phyloP scores from a whole-genome alignment of 129 eudicot genomes.

The Tanacetum coccineum region DNA sequence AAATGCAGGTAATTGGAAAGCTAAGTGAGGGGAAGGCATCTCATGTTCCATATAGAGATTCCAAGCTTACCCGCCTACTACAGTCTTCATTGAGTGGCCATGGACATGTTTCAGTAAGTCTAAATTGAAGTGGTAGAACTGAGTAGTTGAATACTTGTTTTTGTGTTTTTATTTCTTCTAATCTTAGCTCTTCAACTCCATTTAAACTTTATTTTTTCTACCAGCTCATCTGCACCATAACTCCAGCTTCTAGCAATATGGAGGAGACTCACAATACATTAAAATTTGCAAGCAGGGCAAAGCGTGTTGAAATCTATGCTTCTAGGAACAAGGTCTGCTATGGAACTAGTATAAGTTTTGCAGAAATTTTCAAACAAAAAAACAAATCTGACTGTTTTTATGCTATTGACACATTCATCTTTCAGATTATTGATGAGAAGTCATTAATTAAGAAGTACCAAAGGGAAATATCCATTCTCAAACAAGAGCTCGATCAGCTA shows the following conservation, averaged over 20 bases:
- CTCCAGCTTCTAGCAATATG: conserved; percentile 11
- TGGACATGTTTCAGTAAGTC: conserved; percentile 94
- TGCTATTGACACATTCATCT: conserved; percentile 21
- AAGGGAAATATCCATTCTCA: conserved; percentile 83
- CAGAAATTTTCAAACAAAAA: conserved; percentile 5
- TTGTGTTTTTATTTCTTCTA: too few species aligned
- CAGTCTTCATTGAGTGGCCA: conserved; percentile 96
- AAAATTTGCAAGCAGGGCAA: conserved; percentile 95
- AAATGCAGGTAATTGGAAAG: conserved; percentile 79
- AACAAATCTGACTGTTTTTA: conserved; percentile 13
- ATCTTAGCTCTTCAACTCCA: too few species aligned
- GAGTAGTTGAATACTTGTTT: too few species aligned
- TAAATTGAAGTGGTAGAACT: too few species aligned
- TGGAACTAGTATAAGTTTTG: conserved; percentile 8
- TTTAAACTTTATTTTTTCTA: too few species aligned
- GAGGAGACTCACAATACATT: conserved; percentile 98
- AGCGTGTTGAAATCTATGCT: conserved; percentile 90
- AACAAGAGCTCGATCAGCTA: conserved; percentile 89
- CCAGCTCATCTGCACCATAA: too few species aligned
- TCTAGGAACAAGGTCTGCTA: conserved; percentile 76
- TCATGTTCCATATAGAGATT: conserved; percentile 96
- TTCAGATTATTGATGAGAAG: conserved; percentile 96
- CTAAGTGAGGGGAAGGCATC: conserved; percentile 97
- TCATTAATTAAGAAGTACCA: conserved; percentile 96
- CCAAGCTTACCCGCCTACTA: conserved; percentile 90